A percentile compares a stretch with the other conserved stretches of the same genome.
phyloP scores from a whole-genome alignment of 2,329 filamentous ascomycete species.

The Mollisiaceae sp. region DNA sequence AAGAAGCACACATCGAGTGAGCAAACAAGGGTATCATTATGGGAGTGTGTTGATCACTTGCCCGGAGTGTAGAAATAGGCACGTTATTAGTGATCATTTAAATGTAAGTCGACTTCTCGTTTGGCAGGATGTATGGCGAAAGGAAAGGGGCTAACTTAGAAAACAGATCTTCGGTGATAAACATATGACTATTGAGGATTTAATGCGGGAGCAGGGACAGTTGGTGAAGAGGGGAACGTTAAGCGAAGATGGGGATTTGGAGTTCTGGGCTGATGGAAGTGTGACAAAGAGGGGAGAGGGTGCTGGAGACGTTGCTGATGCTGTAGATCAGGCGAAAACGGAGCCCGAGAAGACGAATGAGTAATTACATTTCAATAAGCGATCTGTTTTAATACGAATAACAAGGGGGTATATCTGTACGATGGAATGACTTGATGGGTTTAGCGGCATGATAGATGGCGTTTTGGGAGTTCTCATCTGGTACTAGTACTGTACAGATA shows the following conservation, averaged over 20 bases:
- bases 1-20: slow-evolving; percentile 83
- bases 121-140: too few relatives aligned
- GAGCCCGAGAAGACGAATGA: background rate
- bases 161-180: slow-evolving; percentile 70
- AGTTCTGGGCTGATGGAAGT: slow-evolving; percentile 80
- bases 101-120: slow-evolving; percentile 42
- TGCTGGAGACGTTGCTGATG: background rate
- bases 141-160: too few relatives aligned
- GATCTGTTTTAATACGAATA: slow-evolving; percentile 9
- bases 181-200: slow-evolving; percentile 73
- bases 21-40: slow-evolving; percentile 93
- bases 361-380: too few relatives aligned
- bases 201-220: slow-evolving; percentile 77
- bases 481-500: background rate
- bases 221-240: slow-evolving; percentile 74
- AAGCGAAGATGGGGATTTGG: slow-evolving; percentile 81
- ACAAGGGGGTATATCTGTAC: slow-evolving; percentile 19
- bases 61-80: slow-evolving; percentile 82
- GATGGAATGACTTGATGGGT: slow-evolving; percentile 5
- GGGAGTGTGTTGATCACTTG: slow-evolving; percentile 90
- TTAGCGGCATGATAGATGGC: slow-evolving; percentile 24
- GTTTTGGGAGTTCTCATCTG: background rate
- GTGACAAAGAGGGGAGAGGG: slow-evolving; percentile 30
- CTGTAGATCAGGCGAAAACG: background rate
- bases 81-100: slow-evolving; percentile 91